Evolutionary conservation across 164 flowering plant genomes (phyloP).

Genomic region (Stephania yunnanensis): DNA sequence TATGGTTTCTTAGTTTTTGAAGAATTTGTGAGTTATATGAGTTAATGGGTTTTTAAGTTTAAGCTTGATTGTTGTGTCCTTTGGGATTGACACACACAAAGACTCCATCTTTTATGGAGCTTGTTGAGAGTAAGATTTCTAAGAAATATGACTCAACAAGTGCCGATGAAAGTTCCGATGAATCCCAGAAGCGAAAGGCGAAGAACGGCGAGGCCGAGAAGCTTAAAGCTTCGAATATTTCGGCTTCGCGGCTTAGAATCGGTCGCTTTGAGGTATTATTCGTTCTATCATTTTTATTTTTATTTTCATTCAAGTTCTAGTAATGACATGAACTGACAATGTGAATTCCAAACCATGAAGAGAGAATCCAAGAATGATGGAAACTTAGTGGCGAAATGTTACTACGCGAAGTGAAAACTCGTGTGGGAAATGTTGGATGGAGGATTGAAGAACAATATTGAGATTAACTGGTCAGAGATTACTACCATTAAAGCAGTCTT

Average conservation of each 20-base stretch:
- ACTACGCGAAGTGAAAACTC: constrained; percentile 59
- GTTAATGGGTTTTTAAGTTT: too few relatives aligned
- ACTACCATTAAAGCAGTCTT: constrained; percentile 39
- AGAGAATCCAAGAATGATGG: constrained; percentile 47
- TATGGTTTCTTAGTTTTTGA: neutral
- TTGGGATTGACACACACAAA: constrained; percentile 18
- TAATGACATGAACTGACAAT: too few relatives aligned
- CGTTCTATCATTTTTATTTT: too few relatives aligned
- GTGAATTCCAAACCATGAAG: constrained; percentile 22
- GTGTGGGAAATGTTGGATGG: constrained; percentile 70
- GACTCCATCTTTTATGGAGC: constrained; percentile 20
- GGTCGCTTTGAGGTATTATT: constrained; percentile 56
- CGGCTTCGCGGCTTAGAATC: constrained; percentile 35
- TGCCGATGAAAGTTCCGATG: neutral
- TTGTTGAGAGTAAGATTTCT: constrained; percentile 5
- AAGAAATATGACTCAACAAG: neutral
- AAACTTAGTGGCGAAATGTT: constrained; percentile 60
- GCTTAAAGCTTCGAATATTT: constrained; percentile 51
- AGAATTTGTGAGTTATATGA: too few relatives aligned
- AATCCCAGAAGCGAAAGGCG: neutral
- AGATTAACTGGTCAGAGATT: constrained; percentile 69
- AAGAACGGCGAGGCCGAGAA: constrained; percentile 23
- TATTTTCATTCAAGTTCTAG: too few relatives aligned
- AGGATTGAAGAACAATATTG: constrained; percentile 60
- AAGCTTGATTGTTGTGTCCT: constrained; percentile 6